These are phyloP conservation scores for Pelargonium nanum DNA, from an alignment of 345 rosid genomes.

Conservation along the genomic window DNA sequence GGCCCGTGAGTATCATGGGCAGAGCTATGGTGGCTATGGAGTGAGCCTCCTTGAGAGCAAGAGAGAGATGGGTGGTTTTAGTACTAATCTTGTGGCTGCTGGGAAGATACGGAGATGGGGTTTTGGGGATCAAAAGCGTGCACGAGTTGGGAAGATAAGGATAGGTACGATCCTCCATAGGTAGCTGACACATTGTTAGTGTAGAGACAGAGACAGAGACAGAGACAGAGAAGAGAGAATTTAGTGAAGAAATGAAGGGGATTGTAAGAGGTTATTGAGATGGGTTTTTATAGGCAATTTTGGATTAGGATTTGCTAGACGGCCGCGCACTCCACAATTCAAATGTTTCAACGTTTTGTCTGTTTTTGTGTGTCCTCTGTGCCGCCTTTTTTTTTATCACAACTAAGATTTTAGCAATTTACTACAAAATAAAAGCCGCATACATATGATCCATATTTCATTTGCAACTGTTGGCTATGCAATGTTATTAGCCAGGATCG, in stretches of 20 bases:
- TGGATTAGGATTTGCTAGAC: not conserved
- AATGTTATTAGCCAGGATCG: too few species aligned
- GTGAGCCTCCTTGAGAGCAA: slow-evolving; percentile 33
- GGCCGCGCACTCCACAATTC: not conserved
- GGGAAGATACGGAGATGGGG: not conserved
- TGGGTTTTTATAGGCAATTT: slow-evolving; percentile 13
- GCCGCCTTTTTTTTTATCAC: too few species aligned
- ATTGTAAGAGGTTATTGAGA: not conserved
- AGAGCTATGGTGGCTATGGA: slow-evolving; percentile 45
- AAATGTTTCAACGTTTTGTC: not conserved
- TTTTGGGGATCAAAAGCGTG: slow-evolving; percentile 2
- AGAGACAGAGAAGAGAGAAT: not conserved
- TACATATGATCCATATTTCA: too few species aligned
- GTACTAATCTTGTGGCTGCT: slow-evolving; percentile 5
- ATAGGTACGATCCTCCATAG: not conserved
- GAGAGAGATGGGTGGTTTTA: slow-evolving; percentile 15
- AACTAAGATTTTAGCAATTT: too few species aligned
- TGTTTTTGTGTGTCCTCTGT: too few species aligned
- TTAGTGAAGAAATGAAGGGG: not conserved
- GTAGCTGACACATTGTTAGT: slow-evolving; percentile 3
- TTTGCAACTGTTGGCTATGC: too few species aligned
- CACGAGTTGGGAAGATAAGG: not conserved
- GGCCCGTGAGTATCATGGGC: slow-evolving; percentile 67
- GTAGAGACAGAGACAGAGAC: not conserved
- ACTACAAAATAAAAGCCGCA: too few species aligned